A percentile compares a stretch with the other conserved stretches of the same genome.
phyloP scores from a whole-genome alignment of 768 basidiomycete genomes.

The Suillus occidentalis region DNA sequence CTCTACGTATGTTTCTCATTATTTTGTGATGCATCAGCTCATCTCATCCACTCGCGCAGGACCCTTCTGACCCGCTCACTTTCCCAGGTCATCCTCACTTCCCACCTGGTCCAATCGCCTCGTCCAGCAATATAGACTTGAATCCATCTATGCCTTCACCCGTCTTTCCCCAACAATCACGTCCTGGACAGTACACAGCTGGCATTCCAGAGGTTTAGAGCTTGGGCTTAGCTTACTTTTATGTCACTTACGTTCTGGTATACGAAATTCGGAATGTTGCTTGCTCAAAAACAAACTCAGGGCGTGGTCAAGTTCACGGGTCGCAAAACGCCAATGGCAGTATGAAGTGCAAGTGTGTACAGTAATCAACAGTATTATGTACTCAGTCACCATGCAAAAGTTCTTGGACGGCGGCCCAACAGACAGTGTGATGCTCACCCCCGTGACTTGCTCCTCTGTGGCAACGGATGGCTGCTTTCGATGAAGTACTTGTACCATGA shows the following conservation, averaged over 20 bases:
- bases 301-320: neutral
- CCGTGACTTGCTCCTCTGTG: neutral
- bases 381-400: neutral
- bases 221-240: neutral
- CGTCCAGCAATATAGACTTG: slow-evolving; percentile 8
- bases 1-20: slow-evolving; percentile 28
- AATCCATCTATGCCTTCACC: slow-evolving; percentile 9
- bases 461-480: neutral
- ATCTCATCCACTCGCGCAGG: slow-evolving; percentile 19
- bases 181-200: slow-evolving; percentile 16
- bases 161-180: slow-evolving; percentile 10
- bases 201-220: slow-evolving; percentile 26
- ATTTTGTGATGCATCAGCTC: neutral
- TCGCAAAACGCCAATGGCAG: neutral
- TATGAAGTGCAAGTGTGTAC: neutral
- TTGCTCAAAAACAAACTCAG: neutral
- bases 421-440: neutral
- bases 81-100: slow-evolving; percentile 31
- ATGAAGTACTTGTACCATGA: neutral
- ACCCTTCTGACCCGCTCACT: slow-evolving; percentile 38
- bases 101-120: slow-evolving; percentile 8
- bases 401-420: neutral
- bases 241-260: neutral
- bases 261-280: neutral
- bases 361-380: neutral